phyloP scores from a whole-genome alignment of 257 asterid species.

The Marsdenia floribunda region DNA sequence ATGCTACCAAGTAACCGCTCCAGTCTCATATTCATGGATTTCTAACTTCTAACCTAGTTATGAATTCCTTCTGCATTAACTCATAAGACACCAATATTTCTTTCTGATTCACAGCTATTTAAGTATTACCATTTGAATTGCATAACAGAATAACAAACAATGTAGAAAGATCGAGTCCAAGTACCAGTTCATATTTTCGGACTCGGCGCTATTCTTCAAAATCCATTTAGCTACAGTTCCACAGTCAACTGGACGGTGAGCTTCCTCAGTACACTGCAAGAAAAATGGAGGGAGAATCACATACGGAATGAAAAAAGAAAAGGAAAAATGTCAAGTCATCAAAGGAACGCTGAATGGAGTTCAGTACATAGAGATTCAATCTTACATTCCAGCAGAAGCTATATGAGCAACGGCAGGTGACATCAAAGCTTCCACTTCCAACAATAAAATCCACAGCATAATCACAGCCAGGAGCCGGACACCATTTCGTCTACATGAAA shows the following conservation, averaged over 20 bases:
- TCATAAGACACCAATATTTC: neutral
- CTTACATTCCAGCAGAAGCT: conserved; percentile 96
- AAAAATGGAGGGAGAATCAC: conserved; percentile 6
- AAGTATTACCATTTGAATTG: neutral
- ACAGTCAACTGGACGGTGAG: conserved; percentile 58
- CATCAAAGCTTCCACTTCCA: conserved; percentile 87
- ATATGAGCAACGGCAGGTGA: conserved; percentile 70
- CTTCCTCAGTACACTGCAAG: conserved; percentile 50
- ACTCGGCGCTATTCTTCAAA: conserved; percentile 50
- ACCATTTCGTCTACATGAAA: conserved; percentile 71
- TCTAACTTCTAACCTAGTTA: neutral
- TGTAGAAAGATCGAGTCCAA: neutral
- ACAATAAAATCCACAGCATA: conserved; percentile 75
- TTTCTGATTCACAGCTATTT: neutral
- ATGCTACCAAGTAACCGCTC: neutral
- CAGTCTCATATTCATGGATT: neutral
- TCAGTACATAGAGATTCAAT: conserved; percentile 10
- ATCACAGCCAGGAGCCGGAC: conserved; percentile 97
- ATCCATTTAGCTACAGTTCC: conserved; percentile 55
- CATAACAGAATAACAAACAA: neutral
- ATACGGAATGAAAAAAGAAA: conserved; percentile 7
- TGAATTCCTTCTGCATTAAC: neutral
- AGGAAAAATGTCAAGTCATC: neutral
- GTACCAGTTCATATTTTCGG: conserved; percentile 57
- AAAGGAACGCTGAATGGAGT: conserved; percentile 4